Conservation (phyloP, 768 basidiomycete species). For the Mycena leptocephala region DNA sequence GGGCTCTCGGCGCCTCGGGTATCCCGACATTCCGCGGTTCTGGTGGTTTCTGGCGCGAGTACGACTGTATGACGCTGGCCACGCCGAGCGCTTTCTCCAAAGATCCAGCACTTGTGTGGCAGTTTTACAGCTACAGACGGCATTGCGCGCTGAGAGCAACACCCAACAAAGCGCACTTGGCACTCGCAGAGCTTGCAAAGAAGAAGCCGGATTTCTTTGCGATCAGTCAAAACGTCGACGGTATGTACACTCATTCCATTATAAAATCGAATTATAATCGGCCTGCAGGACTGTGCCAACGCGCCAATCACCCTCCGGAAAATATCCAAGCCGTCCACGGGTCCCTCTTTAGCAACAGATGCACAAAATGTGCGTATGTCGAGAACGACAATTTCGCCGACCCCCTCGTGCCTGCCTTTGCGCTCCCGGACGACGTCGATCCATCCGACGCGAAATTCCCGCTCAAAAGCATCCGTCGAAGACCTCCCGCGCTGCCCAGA, state of each 20-base stretch:
- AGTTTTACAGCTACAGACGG: constrained; percentile 23
- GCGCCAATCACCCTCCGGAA: constrained; percentile 12
- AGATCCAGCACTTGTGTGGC: constrained; percentile 23
- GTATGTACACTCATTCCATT: not conserved
- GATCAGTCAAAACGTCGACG: constrained; percentile 23
- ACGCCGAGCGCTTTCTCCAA: constrained; percentile 17
- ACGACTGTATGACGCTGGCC: constrained; percentile 23
- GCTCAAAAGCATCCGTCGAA: not conserved
- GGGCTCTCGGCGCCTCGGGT: constrained; percentile 26
- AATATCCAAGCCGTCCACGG: constrained; percentile 20
- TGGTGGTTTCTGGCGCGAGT: constrained; percentile 25
- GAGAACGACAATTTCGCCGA: constrained; percentile 21
- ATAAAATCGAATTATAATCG: not conserved
- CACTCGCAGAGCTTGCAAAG: constrained; percentile 15
- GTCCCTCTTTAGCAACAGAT: constrained; percentile 16
- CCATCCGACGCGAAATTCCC: constrained; percentile 11
- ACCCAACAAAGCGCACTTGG: constrained; percentile 11
- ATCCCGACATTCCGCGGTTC: constrained; percentile 27
- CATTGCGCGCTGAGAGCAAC: not conserved
- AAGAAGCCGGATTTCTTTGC: constrained; percentile 10
- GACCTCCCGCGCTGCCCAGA: constrained; percentile 19
- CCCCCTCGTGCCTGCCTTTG: constrained; percentile 22
- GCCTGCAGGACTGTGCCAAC: constrained; percentile 17
- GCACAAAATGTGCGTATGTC: constrained; percentile 9
- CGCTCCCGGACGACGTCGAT: constrained; percentile 7